Evolutionary conservation across 176 grass and related monocot genomes (phyloP), one percentile per base, ranked within the genome.

Genomic region (Carex littledalei): DNA sequence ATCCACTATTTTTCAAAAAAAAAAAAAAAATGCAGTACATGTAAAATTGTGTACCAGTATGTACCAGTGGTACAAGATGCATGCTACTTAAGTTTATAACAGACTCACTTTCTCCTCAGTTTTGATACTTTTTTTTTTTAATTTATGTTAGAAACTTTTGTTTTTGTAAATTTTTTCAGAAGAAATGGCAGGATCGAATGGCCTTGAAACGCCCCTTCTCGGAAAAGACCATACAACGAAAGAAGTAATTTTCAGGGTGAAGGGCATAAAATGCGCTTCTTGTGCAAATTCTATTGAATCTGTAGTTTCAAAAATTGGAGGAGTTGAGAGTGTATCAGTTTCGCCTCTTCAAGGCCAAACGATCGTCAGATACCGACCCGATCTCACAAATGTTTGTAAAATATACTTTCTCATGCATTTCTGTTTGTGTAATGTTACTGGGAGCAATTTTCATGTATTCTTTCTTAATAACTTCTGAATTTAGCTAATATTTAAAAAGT

Each of bases 281-380:
- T 94, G 96, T 72, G 85, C 90, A 15, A 85, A 61, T 49, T 90
- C 85, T 41, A 99, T 95, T 64, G 93, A 99, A 86, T 89, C 96
- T 0, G 90, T 91, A 21, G 88, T 99, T 43, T 88, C 89, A 0
- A 81, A 78, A 37, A 87, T 99, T 80, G 85, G 91, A 74, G 96
- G 96, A 20, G 87, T 99, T 8, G 93, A 99, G 88, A 94, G 88
- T 89, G 81, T 94, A 71, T 93, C 89, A 11, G 93, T 99, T 21
- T 89, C 90, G 3, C 71, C 79, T 6, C 85, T 99, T 65, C 96
- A 95, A 85, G 93, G 93, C 29, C 90, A 91, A 43, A 86, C 88
- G 34, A 69, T 89, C 16, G 89, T 99, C 63, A 87, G 81, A 87
- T 95, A 92, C 87, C 87, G 62, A 24, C 91, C 91, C 0, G 91